Evolutionary conservation across 768 basidiomycete species (phyloP).

Genomic region (Filobasidium floriforme): DNA sequence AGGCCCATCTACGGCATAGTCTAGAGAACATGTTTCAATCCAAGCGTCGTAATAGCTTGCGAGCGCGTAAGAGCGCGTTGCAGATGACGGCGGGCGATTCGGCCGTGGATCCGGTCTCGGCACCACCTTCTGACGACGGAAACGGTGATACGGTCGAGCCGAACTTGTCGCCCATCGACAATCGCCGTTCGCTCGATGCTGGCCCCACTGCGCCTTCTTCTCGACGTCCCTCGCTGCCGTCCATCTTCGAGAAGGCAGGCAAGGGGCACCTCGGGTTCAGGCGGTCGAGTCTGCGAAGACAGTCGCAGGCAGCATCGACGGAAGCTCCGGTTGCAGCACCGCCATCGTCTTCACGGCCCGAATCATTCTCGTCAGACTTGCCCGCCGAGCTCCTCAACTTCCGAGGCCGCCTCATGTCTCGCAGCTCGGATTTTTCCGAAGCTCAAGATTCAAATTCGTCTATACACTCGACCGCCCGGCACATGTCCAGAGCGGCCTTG

Average conservation of each 20-base stretch:
- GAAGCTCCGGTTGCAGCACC: not conserved
- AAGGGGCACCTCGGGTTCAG: conserved; percentile 1
- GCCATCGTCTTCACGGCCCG: not conserved
- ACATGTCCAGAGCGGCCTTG: conserved; percentile 17
- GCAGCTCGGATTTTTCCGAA: conserved; percentile 7
- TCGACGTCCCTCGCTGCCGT: conserved; percentile 46
- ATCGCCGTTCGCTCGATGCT: not conserved
- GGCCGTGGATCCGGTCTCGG: not conserved
- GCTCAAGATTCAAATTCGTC: not conserved
- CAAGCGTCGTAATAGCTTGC: not conserved
- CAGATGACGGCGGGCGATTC: not conserved
- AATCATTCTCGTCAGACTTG: conserved; percentile 19
- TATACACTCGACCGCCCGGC: conserved; percentile 3
- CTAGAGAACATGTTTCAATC: conserved; percentile 1
- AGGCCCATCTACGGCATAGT: not conserved
- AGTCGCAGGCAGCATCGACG: not conserved
- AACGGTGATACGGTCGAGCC: not conserved
- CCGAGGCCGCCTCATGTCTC: conserved; percentile 25
- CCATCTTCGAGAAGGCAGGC: conserved; percentile 47
- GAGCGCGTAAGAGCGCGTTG: not conserved
- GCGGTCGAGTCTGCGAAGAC: not conserved
- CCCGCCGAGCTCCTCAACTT: conserved; percentile 7
- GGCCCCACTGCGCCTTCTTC: not conserved
- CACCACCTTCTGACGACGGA: no score
- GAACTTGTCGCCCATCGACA: not conserved